These are phyloP conservation scores for Cucumis cinereus DNA, from an alignment of 306 rosid species.

Conservation along the genomic window DNA sequence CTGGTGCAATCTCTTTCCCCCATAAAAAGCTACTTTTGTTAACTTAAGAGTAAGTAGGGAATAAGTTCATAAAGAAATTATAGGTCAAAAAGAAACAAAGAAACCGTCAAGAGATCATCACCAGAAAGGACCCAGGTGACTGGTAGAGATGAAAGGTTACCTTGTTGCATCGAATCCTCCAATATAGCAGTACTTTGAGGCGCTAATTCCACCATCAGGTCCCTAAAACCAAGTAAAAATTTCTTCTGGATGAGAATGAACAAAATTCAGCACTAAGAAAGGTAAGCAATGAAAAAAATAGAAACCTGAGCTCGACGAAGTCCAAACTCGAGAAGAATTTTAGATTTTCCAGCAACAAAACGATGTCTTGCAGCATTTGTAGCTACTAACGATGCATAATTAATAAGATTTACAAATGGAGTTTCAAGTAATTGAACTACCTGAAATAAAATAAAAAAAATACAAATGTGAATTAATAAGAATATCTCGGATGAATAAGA, in stretches of 20 bases:
- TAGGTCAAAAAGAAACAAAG: too few relatives aligned
- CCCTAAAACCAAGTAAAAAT: constrained; percentile 39
- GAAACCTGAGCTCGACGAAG: constrained; percentile 76
- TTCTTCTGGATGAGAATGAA: constrained; percentile 10
- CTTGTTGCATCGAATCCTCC: constrained; percentile 98
- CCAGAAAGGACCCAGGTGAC: neutral
- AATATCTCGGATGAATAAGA: neutral
- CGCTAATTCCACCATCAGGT: constrained; percentile 90
- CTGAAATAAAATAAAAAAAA: constrained; percentile 31
- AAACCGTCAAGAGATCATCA: too few relatives aligned
- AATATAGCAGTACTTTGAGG: constrained; percentile 84
- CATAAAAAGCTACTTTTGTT: neutral
- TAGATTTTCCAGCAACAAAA: constrained; percentile 80
- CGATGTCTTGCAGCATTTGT: constrained; percentile 97
- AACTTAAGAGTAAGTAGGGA: too few relatives aligned
- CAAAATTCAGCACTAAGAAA: constrained; percentile 1
- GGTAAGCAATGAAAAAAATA: constrained; percentile 5
- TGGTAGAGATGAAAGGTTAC: constrained; percentile 23
- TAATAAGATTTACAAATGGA: constrained; percentile 64
- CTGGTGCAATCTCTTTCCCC: neutral
- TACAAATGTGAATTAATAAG: neutral
- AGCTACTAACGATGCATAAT: constrained; percentile 71
- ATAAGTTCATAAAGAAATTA: too few relatives aligned
- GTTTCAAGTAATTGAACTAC: constrained; percentile 89
- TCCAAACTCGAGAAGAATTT: constrained; percentile 84